Base-by-base conservation (phyloP, 2,329 filamentous ascomycete genomes). In the Scedosporium aurantiacum region DNA sequence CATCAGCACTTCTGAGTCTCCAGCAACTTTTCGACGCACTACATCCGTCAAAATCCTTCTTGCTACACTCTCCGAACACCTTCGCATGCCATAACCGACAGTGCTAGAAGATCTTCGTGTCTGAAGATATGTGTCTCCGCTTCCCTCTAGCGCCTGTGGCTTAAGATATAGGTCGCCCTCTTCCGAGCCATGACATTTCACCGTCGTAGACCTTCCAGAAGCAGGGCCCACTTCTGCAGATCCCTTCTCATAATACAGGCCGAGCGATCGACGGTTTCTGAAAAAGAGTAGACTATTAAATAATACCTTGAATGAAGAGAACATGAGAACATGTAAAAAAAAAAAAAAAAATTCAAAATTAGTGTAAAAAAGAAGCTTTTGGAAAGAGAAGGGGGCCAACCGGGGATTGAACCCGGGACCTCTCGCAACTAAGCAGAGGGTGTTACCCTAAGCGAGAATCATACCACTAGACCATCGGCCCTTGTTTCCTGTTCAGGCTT, bases 381-480 rank as follows among this genome's bases (percentile, higher is more conserved):
- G 14, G 32, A 12, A 37, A 12, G 32, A 37, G 2, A 4, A 37
- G 56, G 56, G 37, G 56, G 56, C 21, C 28, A 58, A 41, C 28
- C 56, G 37, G 56, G 21, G 56, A 43, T 58, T 41, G 56, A 58
- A 25, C 56, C 28, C 28, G 56, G 54, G 32, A 37, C 27, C 25
- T 57, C 25, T 40, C 54, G 54, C 32, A 57, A 18, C 32, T 40
- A 16, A 57, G 54, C 54, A 37, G 25, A 32, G 54, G 54, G 54
- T 57, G 32, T 57, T 57, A 71, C 82, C 82, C 83, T 85, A 85
- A 85, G 83, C 82, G 82, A 83, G 82, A 85, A 86, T 85, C 82
- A 85, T 85, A 85, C 82, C 82, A 80, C 82, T 83, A 84, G 81
- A 83, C 81, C 80, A 83, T 57, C 54, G 54, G 54, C 54, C 54